These are phyloP conservation scores for Linnemannia zychae DNA, from an alignment of 192 early-diverging fungal species.

Conservation along the genomic window DNA sequence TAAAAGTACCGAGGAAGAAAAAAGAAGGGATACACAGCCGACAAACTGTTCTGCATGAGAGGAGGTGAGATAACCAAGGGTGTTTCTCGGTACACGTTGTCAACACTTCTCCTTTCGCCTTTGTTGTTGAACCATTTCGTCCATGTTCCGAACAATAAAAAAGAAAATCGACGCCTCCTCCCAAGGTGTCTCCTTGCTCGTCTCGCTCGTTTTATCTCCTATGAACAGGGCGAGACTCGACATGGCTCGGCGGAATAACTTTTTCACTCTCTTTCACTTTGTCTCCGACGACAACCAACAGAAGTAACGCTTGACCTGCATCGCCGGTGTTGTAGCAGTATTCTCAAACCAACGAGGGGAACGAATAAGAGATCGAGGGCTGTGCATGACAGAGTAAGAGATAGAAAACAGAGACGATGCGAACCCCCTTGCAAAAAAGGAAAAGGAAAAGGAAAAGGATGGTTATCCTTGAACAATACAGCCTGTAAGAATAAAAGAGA, in stretches of 20 bases:
- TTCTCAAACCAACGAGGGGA: background rate
- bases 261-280: background rate
- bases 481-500: background rate
- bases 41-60: background rate
- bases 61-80: background rate
- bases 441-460: too few species aligned
- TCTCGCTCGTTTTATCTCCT: too few species aligned
- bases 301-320: background rate
- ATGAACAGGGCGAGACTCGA: too few species aligned
- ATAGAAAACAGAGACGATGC: background rate
- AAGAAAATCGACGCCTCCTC: too few species aligned
- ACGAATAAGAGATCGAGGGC: background rate
- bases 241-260: too few species aligned
- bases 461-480: background rate
- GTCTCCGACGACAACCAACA: background rate
- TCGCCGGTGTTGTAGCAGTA: background rate
- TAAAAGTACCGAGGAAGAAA: background rate
- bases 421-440: background rate
- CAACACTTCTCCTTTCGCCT: background rate
- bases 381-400: background rate
- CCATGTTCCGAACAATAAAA: too few species aligned
- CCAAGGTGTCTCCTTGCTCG: too few species aligned
- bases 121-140: background rate
- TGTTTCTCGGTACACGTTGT: background rate
- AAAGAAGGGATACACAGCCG: background rate